A percentile compares a stretch with the other conserved stretches of the same genome.
These are phyloP conservation scores for Cetraspora pellucida DNA, from an alignment of 192 early-diverging fungal species.

Conservation along the genomic window DNA sequence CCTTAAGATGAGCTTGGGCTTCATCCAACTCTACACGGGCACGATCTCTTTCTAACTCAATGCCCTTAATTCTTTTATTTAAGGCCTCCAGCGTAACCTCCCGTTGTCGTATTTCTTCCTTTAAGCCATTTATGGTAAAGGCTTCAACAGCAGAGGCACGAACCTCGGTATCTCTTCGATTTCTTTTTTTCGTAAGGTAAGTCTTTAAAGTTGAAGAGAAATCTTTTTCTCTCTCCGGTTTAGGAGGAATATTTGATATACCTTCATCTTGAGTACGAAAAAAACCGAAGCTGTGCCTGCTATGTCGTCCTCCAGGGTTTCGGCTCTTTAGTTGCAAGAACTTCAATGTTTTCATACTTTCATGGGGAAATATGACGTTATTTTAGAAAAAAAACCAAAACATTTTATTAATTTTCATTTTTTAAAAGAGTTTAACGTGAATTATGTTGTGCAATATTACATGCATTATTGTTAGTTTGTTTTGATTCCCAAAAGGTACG, in stretches of 20 bases:
- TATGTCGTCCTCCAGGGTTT: neutral
- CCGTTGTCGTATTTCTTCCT: constrained; percentile 21
- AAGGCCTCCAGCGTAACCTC: neutral
- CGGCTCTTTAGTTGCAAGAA: constrained; percentile 12
- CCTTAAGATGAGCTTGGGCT: neutral
- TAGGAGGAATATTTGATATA: constrained; percentile 8
- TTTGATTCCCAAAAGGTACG: neutral
- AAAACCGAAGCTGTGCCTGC: constrained; percentile 2
- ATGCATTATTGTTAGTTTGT: neutral
- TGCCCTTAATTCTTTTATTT: neutral
- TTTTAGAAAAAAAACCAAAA: neutral
- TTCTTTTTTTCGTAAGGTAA: constrained; percentile 9
- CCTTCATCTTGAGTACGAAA: constrained; percentile 24
- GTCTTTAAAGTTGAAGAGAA: neutral
- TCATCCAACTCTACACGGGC: neutral
- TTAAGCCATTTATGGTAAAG: neutral
- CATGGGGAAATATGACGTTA: neutral
- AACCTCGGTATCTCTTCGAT: neutral
- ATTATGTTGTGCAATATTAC: neutral
- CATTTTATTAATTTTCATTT: constrained; percentile 1
- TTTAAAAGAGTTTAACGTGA: neutral
- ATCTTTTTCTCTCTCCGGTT: constrained; percentile 14
- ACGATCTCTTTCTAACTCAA: neutral
- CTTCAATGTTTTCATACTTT: constrained; percentile 12
- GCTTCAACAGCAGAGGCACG: constrained; percentile 2